phyloP scores from a whole-genome alignment of 805 yeast genomes.

The Starmerella riodocensis region DNA sequence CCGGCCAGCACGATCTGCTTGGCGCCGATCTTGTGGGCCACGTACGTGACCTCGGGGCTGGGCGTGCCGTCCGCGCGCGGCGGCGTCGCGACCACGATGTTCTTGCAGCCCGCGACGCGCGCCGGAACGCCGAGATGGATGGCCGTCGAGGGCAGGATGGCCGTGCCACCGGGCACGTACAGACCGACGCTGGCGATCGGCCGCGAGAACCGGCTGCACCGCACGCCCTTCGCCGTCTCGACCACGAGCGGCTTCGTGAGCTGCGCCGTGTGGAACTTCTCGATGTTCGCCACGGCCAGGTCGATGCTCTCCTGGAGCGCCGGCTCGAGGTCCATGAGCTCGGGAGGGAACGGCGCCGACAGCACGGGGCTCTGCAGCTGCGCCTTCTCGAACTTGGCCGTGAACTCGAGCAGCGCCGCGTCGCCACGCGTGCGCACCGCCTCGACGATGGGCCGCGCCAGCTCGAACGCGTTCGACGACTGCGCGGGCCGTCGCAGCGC shows the following conservation, averaged over 20 bases:
- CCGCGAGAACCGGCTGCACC: conserved; percentile 86
- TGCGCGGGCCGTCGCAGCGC: conserved; percentile 92
- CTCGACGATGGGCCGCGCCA: conserved; percentile 80
- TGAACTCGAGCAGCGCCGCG: conserved; percentile 71
- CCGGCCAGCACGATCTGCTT: conserved; percentile 85
- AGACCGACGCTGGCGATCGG: conserved; percentile 91
- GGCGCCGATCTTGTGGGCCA: conserved; percentile 93
- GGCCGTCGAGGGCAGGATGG: conserved; percentile 94
- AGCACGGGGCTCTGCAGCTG: conserved; percentile 57
- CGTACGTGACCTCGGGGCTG: conserved; percentile 95
- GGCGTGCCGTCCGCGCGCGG: conserved; percentile 86
- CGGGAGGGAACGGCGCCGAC: conserved; percentile 74
- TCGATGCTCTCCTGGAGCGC: conserved; percentile 78
- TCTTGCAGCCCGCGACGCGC: conserved; percentile 89
- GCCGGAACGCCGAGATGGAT: conserved; percentile 98
- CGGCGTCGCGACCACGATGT: conserved; percentile 87
- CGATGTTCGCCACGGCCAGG: conserved; percentile 75
- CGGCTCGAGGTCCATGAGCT: conserved; percentile 56
- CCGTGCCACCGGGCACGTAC: conserved; percentile 98
- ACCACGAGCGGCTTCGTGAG: conserved; percentile 55
- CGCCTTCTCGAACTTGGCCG: conserved; percentile 86
- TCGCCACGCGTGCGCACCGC: conserved; percentile 71
- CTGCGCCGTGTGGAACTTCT: conserved; percentile 89
- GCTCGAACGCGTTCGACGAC: conserved; percentile 80
- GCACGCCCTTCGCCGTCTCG: conserved; percentile 89